Percentiles rank a stretch among this genome's conserved stretches.
Conservation (phyloP, 495 filamentous ascomycete genomes). For the Lasiosphaeriaceae sp. region DNA sequence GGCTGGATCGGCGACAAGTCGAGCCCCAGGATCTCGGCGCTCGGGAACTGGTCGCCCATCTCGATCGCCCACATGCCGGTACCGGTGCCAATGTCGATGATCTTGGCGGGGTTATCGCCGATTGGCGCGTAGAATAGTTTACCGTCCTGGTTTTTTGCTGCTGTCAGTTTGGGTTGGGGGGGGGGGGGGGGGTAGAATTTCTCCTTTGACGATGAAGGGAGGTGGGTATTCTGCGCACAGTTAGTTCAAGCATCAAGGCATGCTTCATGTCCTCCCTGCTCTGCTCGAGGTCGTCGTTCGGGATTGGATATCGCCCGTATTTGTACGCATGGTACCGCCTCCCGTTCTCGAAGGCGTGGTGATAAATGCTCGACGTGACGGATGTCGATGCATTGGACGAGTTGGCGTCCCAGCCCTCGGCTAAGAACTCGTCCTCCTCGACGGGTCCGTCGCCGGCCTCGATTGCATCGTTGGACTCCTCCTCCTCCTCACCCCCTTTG, state of each 20-base stretch:
- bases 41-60: slow-evolving; percentile 39
- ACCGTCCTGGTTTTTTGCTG: slow-evolving; percentile 30
- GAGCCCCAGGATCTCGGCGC: slow-evolving; percentile 29
- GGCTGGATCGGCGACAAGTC: slow-evolving; percentile 42
- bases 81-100: slow-evolving; percentile 52
- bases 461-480: slow-evolving; percentile 2
- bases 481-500: not conserved
- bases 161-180: not conserved
- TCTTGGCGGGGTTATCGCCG: slow-evolving; percentile 32
- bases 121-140: slow-evolving; percentile 42
- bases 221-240: slow-evolving; percentile 1
- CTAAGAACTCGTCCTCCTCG: slow-evolving; percentile 22
- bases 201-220: too few relatives aligned
- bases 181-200: too few relatives aligned
- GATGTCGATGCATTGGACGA: slow-evolving; percentile 31
- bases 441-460: slow-evolving; percentile 6
- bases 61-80: slow-evolving; percentile 50
- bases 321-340: slow-evolving; percentile 55
- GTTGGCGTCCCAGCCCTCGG: slow-evolving; percentile 19
- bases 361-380: slow-evolving; percentile 35
- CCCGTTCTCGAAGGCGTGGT: slow-evolving; percentile 50
- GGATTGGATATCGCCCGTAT: slow-evolving; percentile 50
- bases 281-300: slow-evolving; percentile 53
- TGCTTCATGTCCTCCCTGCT: slow-evolving; percentile 44
- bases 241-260: slow-evolving; percentile 28